These are phyloP conservation scores for Citrus unshiu DNA, from an alignment of 345 rosid genomes.

Conservation along the genomic window DNA sequence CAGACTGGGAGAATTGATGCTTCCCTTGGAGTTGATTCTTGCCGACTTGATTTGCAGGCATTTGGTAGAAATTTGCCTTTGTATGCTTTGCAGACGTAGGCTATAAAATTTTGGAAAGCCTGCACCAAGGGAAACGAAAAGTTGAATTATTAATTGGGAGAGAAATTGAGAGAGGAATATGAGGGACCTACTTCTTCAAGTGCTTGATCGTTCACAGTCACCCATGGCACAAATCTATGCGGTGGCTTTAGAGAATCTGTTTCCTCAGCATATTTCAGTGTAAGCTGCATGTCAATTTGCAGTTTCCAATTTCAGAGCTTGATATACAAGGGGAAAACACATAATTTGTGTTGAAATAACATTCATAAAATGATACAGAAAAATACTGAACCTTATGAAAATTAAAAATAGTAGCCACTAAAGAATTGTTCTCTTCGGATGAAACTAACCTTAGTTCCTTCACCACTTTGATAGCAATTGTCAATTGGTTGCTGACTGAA, in stretches of 20 bases:
- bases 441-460: slow-evolving; percentile 35
- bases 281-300: slow-evolving; percentile 23
- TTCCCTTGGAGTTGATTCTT: not conserved
- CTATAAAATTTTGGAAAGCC: slow-evolving; percentile 25
- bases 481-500: slow-evolving; percentile 29
- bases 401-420: not conserved
- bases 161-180: not conserved
- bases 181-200: slow-evolving; percentile 24
- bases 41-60: slow-evolving; percentile 16
- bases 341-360: not conserved
- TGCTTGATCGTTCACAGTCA: slow-evolving; percentile 32
- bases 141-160: not conserved
- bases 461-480: slow-evolving; percentile 39
- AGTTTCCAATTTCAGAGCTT: not conserved
- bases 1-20: slow-evolving; percentile 14
- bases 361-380: not conserved
- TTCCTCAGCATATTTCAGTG: slow-evolving; percentile 27
- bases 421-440: not conserved
- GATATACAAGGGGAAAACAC: not conserved
- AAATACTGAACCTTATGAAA: not conserved
- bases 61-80: slow-evolving; percentile 20
- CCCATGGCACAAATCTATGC: slow-evolving; percentile 47
- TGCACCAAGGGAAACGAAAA: slow-evolving; percentile 2
- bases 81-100: slow-evolving; percentile 34
- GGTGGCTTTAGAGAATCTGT: slow-evolving; percentile 39